Evolutionary conservation across 768 basidiomycete species (phyloP).

Genomic region (Boletus vermiculosoides): DNA sequence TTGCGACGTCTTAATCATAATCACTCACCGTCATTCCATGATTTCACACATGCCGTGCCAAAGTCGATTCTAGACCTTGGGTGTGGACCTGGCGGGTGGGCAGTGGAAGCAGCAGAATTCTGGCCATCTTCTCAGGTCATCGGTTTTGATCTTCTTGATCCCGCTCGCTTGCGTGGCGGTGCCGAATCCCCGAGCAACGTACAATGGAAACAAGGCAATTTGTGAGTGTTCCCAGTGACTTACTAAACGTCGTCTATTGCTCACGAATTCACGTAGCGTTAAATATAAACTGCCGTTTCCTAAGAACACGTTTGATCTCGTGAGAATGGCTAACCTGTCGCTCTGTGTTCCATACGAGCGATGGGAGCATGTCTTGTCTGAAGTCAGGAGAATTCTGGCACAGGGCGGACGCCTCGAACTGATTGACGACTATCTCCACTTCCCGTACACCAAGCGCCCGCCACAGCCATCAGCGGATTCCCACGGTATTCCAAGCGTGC

Average conservation of each 20-base stretch:
- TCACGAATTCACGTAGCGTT: conserved; percentile 39
- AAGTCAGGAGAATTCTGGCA: conserved; percentile 61
- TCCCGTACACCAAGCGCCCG: conserved; percentile 49
- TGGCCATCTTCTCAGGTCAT: conserved; percentile 63
- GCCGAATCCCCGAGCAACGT: conserved; percentile 39
- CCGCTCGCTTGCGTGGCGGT: conserved; percentile 35
- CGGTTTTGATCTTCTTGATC: conserved; percentile 62
- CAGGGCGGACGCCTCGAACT: conserved; percentile 66
- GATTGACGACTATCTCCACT: conserved; percentile 69
- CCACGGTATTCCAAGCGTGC: neutral
- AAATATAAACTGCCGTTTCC: conserved; percentile 60
- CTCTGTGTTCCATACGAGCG: conserved; percentile 57
- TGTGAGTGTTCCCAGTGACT: conserved; percentile 51
- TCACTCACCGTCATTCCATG: conserved; percentile 60
- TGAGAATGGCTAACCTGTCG: conserved; percentile 69
- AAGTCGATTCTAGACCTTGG: conserved; percentile 67
- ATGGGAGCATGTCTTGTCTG: conserved; percentile 59
- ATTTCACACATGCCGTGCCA: conserved; percentile 49
- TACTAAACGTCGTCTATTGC: neutral
- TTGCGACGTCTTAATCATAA: conserved; percentile 53
- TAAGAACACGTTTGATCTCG: conserved; percentile 62
- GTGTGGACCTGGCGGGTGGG: conserved; percentile 73
- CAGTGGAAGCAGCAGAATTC: conserved; percentile 53
- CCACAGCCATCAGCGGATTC: conserved; percentile 16
- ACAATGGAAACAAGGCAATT: conserved; percentile 59